phyloP scores from a whole-genome alignment of 2,329 filamentous ascomycete species.

The Ciborinia camelliae region DNA sequence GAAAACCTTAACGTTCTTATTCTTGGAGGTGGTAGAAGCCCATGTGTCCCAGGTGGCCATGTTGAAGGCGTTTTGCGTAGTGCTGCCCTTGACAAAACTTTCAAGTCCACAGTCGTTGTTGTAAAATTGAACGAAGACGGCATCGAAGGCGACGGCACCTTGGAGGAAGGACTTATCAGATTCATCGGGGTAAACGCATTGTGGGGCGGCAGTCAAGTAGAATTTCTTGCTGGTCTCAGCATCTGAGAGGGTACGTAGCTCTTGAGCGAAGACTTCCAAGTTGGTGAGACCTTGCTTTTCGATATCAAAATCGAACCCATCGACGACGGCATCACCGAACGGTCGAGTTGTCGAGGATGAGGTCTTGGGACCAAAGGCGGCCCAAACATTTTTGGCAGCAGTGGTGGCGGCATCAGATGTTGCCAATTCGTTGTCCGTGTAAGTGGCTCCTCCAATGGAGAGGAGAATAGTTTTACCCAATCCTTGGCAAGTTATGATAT shows the following conservation, averaged over 20 bases:
- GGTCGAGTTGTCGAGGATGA: slow-evolving; percentile 52
- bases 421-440: slow-evolving; percentile 64
- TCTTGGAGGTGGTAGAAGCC: slow-evolving; percentile 54
- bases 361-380: slow-evolving; percentile 61
- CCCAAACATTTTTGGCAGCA: slow-evolving; percentile 63
- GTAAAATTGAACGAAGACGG: slow-evolving; percentile 42
- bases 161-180: slow-evolving; percentile 55
- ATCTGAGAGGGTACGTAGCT: slow-evolving; percentile 49
- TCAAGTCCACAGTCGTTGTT: slow-evolving; percentile 52
- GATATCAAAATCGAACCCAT: slow-evolving; percentile 72
- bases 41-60: slow-evolving; percentile 61
- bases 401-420: slow-evolving; percentile 48
- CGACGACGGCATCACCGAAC: slow-evolving; percentile 62
- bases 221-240: slow-evolving; percentile 45
- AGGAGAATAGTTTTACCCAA: slow-evolving; percentile 63
- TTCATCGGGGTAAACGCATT: slow-evolving; percentile 62
- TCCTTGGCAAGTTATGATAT: slow-evolving; percentile 19
- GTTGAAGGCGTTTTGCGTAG: slow-evolving; percentile 54
- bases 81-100: slow-evolving; percentile 43
- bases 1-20: slow-evolving; percentile 56
- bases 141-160: slow-evolving; percentile 44
- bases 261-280: slow-evolving; percentile 15
- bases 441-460: slow-evolving; percentile 68
- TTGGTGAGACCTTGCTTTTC: background rate
- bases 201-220: slow-evolving; percentile 62